These are phyloP conservation scores for Aspergillus quadricinctus DNA, from an alignment of 2,329 filamentous ascomycete genomes.

Conservation along the genomic window DNA sequence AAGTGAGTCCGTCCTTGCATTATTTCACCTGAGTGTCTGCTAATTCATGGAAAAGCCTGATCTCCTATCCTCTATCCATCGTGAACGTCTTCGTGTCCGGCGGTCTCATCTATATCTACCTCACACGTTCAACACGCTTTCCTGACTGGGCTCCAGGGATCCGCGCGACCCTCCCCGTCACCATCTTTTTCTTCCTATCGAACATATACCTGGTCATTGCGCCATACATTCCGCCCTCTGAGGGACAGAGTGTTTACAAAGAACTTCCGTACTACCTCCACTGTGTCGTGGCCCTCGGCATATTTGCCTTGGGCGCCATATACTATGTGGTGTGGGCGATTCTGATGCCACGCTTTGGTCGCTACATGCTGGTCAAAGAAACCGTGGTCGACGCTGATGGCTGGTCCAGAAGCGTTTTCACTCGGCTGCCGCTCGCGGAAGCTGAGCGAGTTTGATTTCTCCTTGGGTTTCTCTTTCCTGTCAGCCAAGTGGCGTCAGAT, in stretches of 20 bases:
- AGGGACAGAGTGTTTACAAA: slow-evolving; percentile 49
- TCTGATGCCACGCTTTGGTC: slow-evolving; percentile 40
- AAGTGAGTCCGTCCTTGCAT: slow-evolving; percentile 29
- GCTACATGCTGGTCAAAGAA: slow-evolving; percentile 54
- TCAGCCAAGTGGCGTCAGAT: neutral
- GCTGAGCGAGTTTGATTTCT: slow-evolving; percentile 3
- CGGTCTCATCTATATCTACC: slow-evolving; percentile 47
- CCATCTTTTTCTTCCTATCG: slow-evolving; percentile 50
- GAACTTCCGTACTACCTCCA: slow-evolving; percentile 52
- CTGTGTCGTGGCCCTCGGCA: slow-evolving; percentile 49
- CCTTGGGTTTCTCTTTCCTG: neutral
- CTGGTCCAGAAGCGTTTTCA: slow-evolving; percentile 58
- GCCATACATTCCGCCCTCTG: slow-evolving; percentile 48
- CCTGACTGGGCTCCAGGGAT: slow-evolving; percentile 49
- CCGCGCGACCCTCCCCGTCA: slow-evolving; percentile 47
- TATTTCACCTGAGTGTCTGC: neutral
- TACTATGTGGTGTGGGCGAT: slow-evolving; percentile 52
- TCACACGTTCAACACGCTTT: slow-evolving; percentile 30
- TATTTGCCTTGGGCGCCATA: slow-evolving; percentile 47
- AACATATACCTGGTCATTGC: slow-evolving; percentile 52
- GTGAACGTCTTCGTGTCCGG: slow-evolving; percentile 50
- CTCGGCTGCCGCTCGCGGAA: slow-evolving; percentile 35
- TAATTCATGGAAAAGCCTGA: slow-evolving; percentile 23
- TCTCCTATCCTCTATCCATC: slow-evolving; percentile 41
- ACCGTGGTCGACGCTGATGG: slow-evolving; percentile 56